phyloP scores from a whole-genome alignment of 176 grass and related monocot genomes.

The Oryza glaberrima region DNA sequence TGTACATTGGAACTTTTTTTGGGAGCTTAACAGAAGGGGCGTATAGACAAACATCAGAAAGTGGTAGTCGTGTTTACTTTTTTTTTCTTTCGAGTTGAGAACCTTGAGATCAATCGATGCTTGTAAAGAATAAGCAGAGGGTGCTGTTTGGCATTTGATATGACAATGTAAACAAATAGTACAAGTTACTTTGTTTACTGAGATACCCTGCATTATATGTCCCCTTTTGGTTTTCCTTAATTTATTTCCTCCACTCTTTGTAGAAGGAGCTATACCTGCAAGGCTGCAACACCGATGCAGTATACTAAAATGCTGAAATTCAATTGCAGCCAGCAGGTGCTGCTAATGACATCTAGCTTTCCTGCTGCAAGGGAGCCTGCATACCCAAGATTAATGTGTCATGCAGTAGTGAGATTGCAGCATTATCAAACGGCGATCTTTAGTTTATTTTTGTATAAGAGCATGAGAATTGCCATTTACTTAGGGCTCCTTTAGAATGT shows the following conservation, averaged over 20 bases:
- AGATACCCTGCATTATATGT: background rate
- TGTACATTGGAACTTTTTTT: background rate
- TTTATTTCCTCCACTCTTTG: constrained; percentile 2
- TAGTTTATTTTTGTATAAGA: too few species aligned
- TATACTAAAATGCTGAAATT: background rate
- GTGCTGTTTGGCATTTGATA: background rate
- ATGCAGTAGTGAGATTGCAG: background rate
- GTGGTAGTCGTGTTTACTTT: too few species aligned
- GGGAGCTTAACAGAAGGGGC: background rate
- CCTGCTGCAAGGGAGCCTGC: too few species aligned
- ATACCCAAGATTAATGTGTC: background rate
- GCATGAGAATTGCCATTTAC: too few species aligned
- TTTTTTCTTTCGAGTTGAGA: too few species aligned
- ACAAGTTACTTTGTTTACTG: background rate
- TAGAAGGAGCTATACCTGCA: background rate
- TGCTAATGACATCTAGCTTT: too few species aligned
- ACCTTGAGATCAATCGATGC: background rate
- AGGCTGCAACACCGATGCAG: background rate
- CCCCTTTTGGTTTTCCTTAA: background rate
- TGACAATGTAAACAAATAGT: constrained; percentile 9
- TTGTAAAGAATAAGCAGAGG: constrained; percentile 37
- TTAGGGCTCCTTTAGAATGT: too few species aligned
- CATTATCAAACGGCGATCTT: too few species aligned
- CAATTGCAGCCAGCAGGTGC: background rate
- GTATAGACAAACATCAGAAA: background rate